phyloP scores from a whole-genome alignment of 2,329 filamentous ascomycete genomes.

The Alternaria sp. region DNA sequence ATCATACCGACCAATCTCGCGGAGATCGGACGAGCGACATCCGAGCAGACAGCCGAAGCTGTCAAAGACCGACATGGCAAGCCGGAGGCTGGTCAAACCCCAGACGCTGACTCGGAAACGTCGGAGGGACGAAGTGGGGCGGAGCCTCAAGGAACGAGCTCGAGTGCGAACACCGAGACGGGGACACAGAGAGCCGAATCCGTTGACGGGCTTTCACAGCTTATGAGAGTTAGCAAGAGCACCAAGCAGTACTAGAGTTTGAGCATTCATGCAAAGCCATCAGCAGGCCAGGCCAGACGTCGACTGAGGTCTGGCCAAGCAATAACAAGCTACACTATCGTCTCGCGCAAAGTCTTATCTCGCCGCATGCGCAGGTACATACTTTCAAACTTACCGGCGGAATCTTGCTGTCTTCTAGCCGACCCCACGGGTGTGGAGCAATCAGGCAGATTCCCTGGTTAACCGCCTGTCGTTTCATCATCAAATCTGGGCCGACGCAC shows the following conservation, averaged over 20 bases:
- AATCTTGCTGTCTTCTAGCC: neutral
- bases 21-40: neutral
- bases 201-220: neutral
- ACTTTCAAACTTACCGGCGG: neutral
- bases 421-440: neutral
- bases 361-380: neutral
- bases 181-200: neutral
- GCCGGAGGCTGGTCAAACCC: neutral
- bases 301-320: neutral
- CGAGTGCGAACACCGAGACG: neutral
- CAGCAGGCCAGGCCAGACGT: neutral
- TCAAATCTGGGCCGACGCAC: neutral
- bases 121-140: neutral
- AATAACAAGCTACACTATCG: neutral
- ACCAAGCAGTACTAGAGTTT: neutral
- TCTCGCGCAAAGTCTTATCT: neutral
- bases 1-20: neutral
- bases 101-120: constrained; percentile 4
- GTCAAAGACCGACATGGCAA: constrained; percentile 3
- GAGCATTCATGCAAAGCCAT: neutral
- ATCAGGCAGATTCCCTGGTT: neutral
- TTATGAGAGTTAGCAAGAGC: constrained; percentile 4
- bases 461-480: neutral
- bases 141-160: neutral
- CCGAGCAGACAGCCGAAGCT: neutral